These are phyloP conservation scores for Saksenaea vasiformis DNA, from an alignment of 371 early-diverging fungal species.

Conservation along the genomic window DNA sequence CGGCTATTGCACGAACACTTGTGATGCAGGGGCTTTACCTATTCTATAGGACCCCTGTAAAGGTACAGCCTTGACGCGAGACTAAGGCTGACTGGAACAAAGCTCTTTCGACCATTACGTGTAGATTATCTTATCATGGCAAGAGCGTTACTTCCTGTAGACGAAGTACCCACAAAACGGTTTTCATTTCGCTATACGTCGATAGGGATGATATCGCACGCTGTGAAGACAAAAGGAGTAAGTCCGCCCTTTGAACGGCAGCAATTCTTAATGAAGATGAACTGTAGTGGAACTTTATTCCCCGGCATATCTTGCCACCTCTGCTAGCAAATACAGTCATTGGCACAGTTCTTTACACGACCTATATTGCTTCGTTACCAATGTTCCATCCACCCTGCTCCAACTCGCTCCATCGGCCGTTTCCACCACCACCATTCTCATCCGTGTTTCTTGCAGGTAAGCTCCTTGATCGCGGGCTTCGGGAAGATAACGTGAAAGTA, in stretches of 20 bases:
- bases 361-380: conserved; percentile 59
- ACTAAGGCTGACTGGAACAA: not conserved
- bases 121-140: conserved; percentile 82
- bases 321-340: conserved; percentile 73
- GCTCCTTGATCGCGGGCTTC: not conserved
- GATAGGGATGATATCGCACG: conserved; percentile 73
- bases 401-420: conserved; percentile 56
- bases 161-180: conserved; percentile 32
- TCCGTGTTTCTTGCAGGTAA: conserved; percentile 61
- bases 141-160: conserved; percentile 65
- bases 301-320: conserved; percentile 74
- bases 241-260: not conserved
- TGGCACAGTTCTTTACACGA: conserved; percentile 68
- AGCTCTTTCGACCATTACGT: conserved; percentile 79
- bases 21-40: conserved; percentile 71
- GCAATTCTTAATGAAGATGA: not conserved
- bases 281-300: conserved; percentile 64
- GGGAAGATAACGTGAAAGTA: not conserved
- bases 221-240: conserved; percentile 66
- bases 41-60: conserved; percentile 79
- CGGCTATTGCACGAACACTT: conserved; percentile 60
- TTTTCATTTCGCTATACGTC: conserved; percentile 70
- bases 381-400: conserved; percentile 60
- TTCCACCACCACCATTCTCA: conserved; percentile 60
- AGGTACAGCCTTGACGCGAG: conserved; percentile 41